Evolutionary conservation across 768 basidiomycete genomes (phyloP), one percentile per base, ranked within the genome.

Genomic region (Tricholomella constricta): DNA sequence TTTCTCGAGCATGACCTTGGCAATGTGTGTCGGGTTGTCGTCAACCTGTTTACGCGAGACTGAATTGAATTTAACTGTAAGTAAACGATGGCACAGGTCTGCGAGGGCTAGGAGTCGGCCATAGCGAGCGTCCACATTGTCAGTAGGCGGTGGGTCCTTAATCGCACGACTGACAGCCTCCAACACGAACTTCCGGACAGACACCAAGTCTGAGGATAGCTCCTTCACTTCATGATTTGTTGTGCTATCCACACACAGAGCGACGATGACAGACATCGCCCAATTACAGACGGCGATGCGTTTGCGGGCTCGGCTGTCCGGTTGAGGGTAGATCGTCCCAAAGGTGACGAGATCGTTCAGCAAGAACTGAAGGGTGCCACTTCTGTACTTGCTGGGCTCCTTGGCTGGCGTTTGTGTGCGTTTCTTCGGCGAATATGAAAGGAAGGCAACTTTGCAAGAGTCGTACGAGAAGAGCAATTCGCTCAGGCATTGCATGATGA

Each of bases 1-100:
- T 76, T 98, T 98, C 78, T 99, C 97, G 45, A 99, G 72, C 97
- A 99, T 99, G 57, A 95, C 82, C 74, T 98, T 98, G 19, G 96
- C 94, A 47, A 98, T 81, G 56, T 97, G 95, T 7, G 94, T 88
- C 3, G 88, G 88, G n/a, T 80, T 80, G 45, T 94, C 96, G 41
- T 84, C 85, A 51, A 80, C 77, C 35, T 78, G 74, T 58, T 80
- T 84, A 40, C 84, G 75, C 48, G 82, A 79, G 31, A 73, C 68
- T 6, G 74, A 74, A 54, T 81, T 86, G 69, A 88, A 85, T 25
- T 88, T 83, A 20, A 90, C 87, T 1, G 87, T 89, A 51, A 99
- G 77, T 29, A 99, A 75, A 8, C 94, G 88, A 69, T 91, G 83
- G 63, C 91, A 91, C 23, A 99, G 75, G 59, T 98, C 94, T 22